Percentiles rank a stretch among this genome's conserved stretches.
Conservation (phyloP, 192 early-diverging fungal species). For the Helicostylum pulchrum region DNA sequence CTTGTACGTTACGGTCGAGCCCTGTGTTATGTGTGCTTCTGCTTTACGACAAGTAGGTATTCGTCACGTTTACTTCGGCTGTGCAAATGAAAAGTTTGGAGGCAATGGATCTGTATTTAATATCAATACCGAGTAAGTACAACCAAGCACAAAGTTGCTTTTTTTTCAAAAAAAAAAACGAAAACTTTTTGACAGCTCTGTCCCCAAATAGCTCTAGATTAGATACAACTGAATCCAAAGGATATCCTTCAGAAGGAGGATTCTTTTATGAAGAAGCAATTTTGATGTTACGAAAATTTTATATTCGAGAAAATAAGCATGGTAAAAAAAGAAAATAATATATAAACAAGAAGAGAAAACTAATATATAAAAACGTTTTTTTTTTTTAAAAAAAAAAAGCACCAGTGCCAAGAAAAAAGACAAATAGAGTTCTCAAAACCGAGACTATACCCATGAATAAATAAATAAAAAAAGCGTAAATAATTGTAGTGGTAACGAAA, state of each 20-base stretch:
- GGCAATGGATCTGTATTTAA: constrained; percentile 89
- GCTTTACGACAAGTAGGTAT: constrained; percentile 82
- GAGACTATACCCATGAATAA: constrained; percentile 24
- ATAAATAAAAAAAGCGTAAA: background rate
- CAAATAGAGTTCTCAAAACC: constrained; percentile 79
- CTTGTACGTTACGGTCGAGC: constrained; percentile 96
- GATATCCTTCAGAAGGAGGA: constrained; percentile 67
- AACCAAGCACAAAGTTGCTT: too few species aligned
- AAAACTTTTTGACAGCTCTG: background rate
- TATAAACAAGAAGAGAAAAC: background rate
- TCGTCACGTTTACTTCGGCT: constrained; percentile 87
- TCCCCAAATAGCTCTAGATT: constrained; percentile 6
- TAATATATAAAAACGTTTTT: background rate
- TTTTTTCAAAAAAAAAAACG: background rate
- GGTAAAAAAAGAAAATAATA: constrained; percentile 46
- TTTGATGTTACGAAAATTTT: constrained; percentile 84
- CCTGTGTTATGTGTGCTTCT: constrained; percentile 97
- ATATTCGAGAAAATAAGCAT: constrained; percentile 85
- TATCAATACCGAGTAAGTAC: constrained; percentile 68
- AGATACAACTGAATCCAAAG: constrained; percentile 24
- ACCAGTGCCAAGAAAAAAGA: constrained; percentile 86
- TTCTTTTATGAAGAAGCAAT: constrained; percentile 79
- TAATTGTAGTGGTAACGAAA: background rate
- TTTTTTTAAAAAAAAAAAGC: constrained; percentile 43
- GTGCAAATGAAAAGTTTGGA: constrained; percentile 93